Evolutionary conservation across 208 protist species (phyloP).

Genomic region (Blastocrithidia nonstop): DNA sequence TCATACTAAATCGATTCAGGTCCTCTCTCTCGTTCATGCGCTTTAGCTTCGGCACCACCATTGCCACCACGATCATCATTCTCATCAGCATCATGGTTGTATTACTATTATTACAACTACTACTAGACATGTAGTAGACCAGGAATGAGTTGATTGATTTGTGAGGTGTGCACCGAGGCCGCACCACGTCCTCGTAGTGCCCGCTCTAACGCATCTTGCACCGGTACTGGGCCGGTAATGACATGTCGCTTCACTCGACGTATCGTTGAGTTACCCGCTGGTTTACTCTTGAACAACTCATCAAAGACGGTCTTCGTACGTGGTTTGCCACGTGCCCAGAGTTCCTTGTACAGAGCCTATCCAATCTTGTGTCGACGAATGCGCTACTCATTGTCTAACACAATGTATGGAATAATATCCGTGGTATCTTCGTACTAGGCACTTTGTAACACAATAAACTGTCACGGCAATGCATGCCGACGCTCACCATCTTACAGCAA

Average conservation of each 20-base stretch:
- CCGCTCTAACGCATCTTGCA: constrained; percentile 43
- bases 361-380: constrained; percentile 54
- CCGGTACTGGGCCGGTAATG: constrained; percentile 24
- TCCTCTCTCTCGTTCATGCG: too few species aligned
- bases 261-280: neutral
- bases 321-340: constrained; percentile 52
- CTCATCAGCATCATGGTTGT: too few species aligned
- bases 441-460: constrained; percentile 61
- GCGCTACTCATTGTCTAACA: constrained; percentile 75
- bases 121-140: too few species aligned
- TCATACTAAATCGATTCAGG: too few species aligned
- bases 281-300: constrained; percentile 11
- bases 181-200: constrained; percentile 47
- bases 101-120: too few species aligned
- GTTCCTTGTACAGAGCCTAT: constrained; percentile 41
- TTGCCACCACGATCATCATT: too few species aligned
- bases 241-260: constrained; percentile 26
- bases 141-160: constrained; percentile 66
- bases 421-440: constrained; percentile 30
- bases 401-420: constrained; percentile 54
- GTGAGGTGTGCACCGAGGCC: constrained; percentile 38
- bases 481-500: constrained; percentile 54
- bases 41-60: too few species aligned
- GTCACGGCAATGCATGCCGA: constrained; percentile 64
- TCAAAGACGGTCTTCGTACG: constrained; percentile 65